These are phyloP conservation scores for Ceriops tagal DNA, from an alignment of 345 rosid genomes.

Conservation along the genomic window DNA sequence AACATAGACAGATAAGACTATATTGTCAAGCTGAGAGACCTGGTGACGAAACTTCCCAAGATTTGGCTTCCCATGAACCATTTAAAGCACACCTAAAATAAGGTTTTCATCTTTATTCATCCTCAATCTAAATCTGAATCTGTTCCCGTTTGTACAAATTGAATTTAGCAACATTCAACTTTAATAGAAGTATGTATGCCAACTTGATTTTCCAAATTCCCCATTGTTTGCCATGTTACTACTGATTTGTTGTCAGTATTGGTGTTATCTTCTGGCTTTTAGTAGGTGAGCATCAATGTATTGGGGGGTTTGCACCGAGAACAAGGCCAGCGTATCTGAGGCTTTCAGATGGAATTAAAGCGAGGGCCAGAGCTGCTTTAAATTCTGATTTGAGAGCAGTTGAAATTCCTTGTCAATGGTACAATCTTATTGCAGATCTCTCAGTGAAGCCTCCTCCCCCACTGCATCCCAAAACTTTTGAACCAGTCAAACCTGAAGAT, in stretches of 20 bases:
- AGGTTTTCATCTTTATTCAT: too few species aligned
- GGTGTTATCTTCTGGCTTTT: background rate
- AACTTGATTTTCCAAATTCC: background rate
- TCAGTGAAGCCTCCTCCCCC: slow-evolving; percentile 79
- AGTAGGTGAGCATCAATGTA: slow-evolving; percentile 30
- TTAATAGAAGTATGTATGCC: too few species aligned
- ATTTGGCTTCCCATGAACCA: too few species aligned
- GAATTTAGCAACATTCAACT: too few species aligned
- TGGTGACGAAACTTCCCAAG: too few species aligned
- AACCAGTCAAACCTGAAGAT: slow-evolving; percentile 72
- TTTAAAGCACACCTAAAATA: too few species aligned
- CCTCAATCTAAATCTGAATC: too few species aligned
- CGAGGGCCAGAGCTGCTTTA: slow-evolving; percentile 40
- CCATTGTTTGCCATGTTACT: background rate
- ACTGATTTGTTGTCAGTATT: background rate
- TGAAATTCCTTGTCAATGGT: slow-evolving; percentile 65
- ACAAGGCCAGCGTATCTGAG: slow-evolving; percentile 18
- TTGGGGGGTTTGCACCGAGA: slow-evolving; percentile 23
- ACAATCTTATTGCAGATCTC: slow-evolving; percentile 79
- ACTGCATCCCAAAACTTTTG: slow-evolving; percentile 67
- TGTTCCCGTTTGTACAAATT: too few species aligned
- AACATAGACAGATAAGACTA: too few species aligned
- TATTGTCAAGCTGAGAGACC: too few species aligned
- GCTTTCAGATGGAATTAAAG: slow-evolving; percentile 38
- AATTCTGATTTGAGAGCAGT: slow-evolving; percentile 23